Evolutionary conservation across 495 filamentous ascomycete species (phyloP).

Genomic region (Pyronema domesticum): DNA sequence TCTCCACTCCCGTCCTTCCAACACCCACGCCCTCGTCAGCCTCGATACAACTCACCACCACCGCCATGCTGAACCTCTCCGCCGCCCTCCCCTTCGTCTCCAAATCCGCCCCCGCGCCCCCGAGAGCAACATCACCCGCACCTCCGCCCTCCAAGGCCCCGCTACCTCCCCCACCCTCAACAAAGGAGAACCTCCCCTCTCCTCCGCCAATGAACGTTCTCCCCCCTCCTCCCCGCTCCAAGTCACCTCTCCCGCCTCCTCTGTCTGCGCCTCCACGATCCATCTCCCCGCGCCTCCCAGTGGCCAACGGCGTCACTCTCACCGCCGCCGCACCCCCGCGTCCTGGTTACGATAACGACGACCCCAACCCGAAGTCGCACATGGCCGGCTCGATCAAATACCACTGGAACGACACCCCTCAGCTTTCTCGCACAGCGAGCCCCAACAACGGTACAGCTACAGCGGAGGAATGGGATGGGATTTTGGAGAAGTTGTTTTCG

Average conservation of each 20-base stretch:
- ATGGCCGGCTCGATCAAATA: slow-evolving; percentile 21
- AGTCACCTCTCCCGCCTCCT: background rate
- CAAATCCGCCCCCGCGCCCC: too few species aligned
- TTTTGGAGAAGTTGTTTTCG: slow-evolving; percentile 7
- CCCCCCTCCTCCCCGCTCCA: background rate
- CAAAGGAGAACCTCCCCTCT: too few species aligned
- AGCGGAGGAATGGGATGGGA: slow-evolving; percentile 5
- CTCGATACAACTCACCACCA: too few species aligned
- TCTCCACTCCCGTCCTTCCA: too few species aligned
- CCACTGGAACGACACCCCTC: slow-evolving; percentile 24
- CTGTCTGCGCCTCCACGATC: background rate
- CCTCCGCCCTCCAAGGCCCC: too few species aligned
- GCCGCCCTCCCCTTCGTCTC: too few species aligned
- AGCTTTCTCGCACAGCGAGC: slow-evolving; percentile 3
- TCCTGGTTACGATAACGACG: background rate
- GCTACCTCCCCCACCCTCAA: too few species aligned
- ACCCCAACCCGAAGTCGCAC: slow-evolving; percentile 9
- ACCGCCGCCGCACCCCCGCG: background rate
- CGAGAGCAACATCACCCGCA: too few species aligned
- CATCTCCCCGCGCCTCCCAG: background rate
- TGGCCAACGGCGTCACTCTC: background rate
- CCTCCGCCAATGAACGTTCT: too few species aligned
- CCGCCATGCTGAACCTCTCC: too few species aligned
- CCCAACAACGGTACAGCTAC: slow-evolving; percentile 3
- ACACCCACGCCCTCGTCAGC: too few species aligned